Conservation (phyloP, 495 filamentous ascomycete species). For the Pyrenula massariospora region DNA sequence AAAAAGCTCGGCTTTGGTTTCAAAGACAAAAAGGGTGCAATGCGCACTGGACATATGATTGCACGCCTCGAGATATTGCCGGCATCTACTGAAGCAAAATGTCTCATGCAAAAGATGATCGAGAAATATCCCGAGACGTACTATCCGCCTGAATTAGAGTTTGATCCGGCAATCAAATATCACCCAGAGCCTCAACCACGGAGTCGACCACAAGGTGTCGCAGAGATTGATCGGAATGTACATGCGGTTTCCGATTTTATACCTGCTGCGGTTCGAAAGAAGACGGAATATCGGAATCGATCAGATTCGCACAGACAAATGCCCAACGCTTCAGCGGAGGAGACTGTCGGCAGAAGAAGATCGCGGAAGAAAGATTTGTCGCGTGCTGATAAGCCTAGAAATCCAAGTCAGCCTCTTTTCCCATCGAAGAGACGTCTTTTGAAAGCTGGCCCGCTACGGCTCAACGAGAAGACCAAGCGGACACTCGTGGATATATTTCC, state of each 20-base stretch:
- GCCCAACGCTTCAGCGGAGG: too few relatives aligned
- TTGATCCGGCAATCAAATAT: conserved; percentile 23
- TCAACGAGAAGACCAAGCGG: not conserved
- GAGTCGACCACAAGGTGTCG: not conserved
- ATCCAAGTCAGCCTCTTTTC: not conserved
- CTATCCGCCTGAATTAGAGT: conserved; percentile 22
- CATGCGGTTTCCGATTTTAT: not conserved
- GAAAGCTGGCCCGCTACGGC: not conserved
- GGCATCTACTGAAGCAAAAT: conserved; percentile 36
- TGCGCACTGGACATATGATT: conserved; percentile 45
- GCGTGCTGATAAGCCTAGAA: not conserved
- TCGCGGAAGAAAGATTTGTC: not conserved
- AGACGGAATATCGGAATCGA: not conserved
- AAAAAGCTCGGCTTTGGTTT: conserved; percentile 53
- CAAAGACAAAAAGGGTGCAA: conserved; percentile 35
- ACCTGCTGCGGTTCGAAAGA: not conserved
- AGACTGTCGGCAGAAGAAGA: too few relatives aligned
- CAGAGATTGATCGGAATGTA: not conserved
- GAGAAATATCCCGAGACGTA: conserved; percentile 3
- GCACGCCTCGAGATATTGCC: conserved; percentile 31
- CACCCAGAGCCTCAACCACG: conserved; percentile 11
- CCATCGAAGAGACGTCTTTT: not conserved
- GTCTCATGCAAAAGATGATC: conserved; percentile 42
- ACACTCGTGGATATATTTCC: not conserved
- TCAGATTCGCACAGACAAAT: too few relatives aligned